Percentiles rank a stretch among this genome's conserved stretches.
Conservation (phyloP, 1,284 basidiomycete species). For the Tremellales sp. region DNA sequence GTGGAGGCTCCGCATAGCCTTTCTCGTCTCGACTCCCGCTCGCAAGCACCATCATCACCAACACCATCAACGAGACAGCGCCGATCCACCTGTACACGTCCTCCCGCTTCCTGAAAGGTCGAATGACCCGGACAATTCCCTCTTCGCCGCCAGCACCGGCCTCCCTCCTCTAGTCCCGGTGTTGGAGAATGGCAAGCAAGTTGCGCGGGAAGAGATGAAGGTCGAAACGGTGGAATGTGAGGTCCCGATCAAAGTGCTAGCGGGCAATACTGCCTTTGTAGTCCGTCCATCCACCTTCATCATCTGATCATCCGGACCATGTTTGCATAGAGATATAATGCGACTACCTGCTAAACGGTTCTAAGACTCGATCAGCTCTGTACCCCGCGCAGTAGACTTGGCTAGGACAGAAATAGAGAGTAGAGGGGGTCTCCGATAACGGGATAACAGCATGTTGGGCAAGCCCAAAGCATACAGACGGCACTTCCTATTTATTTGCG, state of each 20-base stretch:
- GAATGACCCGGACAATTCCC: conserved; percentile 1
- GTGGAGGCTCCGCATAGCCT: conserved; percentile 76
- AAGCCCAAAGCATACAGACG: conserved; percentile 20
- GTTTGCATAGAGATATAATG: conserved; percentile 33
- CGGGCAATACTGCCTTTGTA: conserved; percentile 79
- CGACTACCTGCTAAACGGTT: conserved; percentile 20
- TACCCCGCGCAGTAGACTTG: not conserved
- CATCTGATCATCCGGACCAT: conserved; percentile 19
- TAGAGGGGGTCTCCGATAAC: conserved; percentile 18
- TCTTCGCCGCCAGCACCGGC: conserved; percentile 50
- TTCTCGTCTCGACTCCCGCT: conserved; percentile 68
- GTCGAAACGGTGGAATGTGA: conserved; percentile 85
- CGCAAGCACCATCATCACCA: conserved; percentile 47
- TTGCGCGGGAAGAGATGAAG: conserved; percentile 51
- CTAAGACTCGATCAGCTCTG: conserved; percentile 10
- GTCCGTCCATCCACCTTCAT: conserved; percentile 34
- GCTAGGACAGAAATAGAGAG: too few species aligned
- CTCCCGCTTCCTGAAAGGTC: conserved; percentile 9
- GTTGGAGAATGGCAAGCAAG: not conserved
- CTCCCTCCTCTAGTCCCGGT: conserved; percentile 55
- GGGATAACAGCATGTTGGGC: conserved; percentile 22
- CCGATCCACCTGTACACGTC: conserved; percentile 50
- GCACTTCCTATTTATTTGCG: conserved; percentile 30
- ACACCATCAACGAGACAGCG: not conserved
- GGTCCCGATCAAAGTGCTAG: conserved; percentile 80